Evolutionary conservation across 2,329 filamentous ascomycete genomes (phyloP).

Genomic region (Tolypocladium amazonense): DNA sequence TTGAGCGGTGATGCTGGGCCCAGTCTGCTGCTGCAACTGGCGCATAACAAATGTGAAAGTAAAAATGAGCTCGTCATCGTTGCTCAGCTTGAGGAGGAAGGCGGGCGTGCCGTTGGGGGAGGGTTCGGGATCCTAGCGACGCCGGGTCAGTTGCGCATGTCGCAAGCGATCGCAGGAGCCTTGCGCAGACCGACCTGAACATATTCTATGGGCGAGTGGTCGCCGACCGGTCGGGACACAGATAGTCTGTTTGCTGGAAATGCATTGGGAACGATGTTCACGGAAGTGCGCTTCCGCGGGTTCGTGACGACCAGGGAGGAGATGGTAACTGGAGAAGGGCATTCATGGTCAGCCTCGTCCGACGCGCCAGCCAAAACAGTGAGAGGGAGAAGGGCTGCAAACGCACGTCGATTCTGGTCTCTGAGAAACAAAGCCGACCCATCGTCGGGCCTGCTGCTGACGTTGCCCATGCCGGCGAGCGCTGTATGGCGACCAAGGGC

Average conservation of each 20-base stretch:
- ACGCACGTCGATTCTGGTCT: constrained; percentile 84
- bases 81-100: constrained; percentile 78
- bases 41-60: constrained; percentile 82
- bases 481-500: not conserved
- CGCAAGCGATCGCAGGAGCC: not conserved
- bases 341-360: constrained; percentile 8
- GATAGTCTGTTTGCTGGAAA: constrained; percentile 74
- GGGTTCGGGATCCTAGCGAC: constrained; percentile 63
- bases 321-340: constrained; percentile 60
- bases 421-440: constrained; percentile 70
- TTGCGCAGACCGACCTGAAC: constrained; percentile 58
- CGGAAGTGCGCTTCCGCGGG: constrained; percentile 62
- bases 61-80: constrained; percentile 88
- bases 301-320: constrained; percentile 75
- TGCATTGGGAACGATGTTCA: constrained; percentile 73
- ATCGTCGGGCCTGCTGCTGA: constrained; percentile 82
- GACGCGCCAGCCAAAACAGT: constrained; percentile 5
- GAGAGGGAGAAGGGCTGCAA: constrained; percentile 6
- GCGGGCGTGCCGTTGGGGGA: constrained; percentile 42
- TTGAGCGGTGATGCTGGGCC: constrained; percentile 32
- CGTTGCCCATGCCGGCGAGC: constrained; percentile 68
- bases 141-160: constrained; percentile 5
- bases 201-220: constrained; percentile 74
- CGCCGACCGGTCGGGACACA: constrained; percentile 60
- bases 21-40: constrained; percentile 29